A percentile compares a stretch with the other conserved stretches of the same genome.
phyloP scores from a whole-genome alignment of 202 grass and related monocot species.

The Brachypodium distachyon region DNA sequence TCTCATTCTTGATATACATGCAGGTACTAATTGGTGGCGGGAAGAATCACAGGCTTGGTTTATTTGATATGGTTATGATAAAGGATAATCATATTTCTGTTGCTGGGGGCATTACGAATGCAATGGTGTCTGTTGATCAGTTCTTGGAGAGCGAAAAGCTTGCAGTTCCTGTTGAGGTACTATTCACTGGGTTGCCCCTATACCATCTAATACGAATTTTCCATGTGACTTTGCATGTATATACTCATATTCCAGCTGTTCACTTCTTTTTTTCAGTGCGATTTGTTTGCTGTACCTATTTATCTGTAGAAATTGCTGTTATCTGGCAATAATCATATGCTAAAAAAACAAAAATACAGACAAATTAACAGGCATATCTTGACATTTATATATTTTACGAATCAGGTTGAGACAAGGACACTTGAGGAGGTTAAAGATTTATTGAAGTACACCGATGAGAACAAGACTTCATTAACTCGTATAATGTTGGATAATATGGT shows the following conservation, averaged over 20 bases:
- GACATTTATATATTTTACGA: not conserved
- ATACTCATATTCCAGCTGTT: not conserved
- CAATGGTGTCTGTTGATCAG: slow-evolving; percentile 76
- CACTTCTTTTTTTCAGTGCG: not conserved
- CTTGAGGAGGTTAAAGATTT: slow-evolving; percentile 74
- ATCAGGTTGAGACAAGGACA: slow-evolving; percentile 93
- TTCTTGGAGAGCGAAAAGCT: slow-evolving; percentile 63
- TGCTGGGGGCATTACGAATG: slow-evolving; percentile 75
- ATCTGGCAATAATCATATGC: not conserved
- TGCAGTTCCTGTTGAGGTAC: slow-evolving; percentile 85
- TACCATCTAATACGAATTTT: not conserved
- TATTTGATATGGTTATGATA: slow-evolving; percentile 99
- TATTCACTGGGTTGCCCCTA: not conserved
- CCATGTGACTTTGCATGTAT: not conserved
- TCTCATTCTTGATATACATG: not conserved
- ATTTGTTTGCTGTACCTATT: not conserved
- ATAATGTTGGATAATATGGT: slow-evolving; percentile 99
- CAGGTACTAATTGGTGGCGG: slow-evolving; percentile 90
- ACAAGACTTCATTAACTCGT: slow-evolving; percentile 68
- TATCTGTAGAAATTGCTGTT: not conserved
- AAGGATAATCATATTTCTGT: slow-evolving; percentile 99
- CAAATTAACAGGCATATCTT: not conserved
- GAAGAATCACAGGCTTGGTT: slow-evolving; percentile 94
- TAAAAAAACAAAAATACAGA: not conserved
- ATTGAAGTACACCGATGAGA: slow-evolving; percentile 59